Base-by-base conservation (phyloP, 179 eudicot genomes). In the Carnegiea gigantea region DNA sequence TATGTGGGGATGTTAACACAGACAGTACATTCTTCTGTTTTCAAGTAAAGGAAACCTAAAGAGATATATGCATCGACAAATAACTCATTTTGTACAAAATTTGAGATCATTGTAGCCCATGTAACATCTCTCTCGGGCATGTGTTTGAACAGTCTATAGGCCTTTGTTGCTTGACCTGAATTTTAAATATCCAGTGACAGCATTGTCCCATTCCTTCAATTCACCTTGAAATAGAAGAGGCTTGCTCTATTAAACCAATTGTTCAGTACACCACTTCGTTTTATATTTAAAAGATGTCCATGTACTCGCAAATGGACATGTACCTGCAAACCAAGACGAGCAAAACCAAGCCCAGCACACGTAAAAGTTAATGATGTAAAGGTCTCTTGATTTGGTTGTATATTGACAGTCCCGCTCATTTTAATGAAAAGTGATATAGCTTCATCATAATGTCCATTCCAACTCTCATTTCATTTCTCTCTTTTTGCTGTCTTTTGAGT, bases 51-150 rank as follows among this genome's bases (percentile, higher is more conserved):
- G n/a, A n/a, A n/a, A n/a, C n/a, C n/a, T n/a, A n/a, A n/a, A n/a
- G n/a, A n/a, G n/a, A n/a, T n/a, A n/a, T n/a, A n/a, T 62, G 90
- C 90, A 83, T 88, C 88, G n/a, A 38, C 78, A 79, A 86, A 83
- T 80, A 84, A 60, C 77, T 88, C 90, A 36, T 86, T 84, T 59
- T 86, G 87, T 33, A 86, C 85, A 59, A 79, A 86, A 57, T 88
- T 88, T 17, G 89, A 87, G 73, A 87, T 85, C 86, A 85, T 87
- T 33, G 85, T 83, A 26, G 88, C 85, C 89, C 89, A 87, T 17
- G 86, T 85, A 76, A 85, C 81, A 79, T 87, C 89, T 64, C 59
- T 87, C 23, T 78, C 87, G 20, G 79, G 82, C 83, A 85, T 85
- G 70, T 38, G 14, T n/a, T 81, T 74, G 81, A 87, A 87, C 81